Base-by-base conservation (phyloP, 768 basidiomycete genomes). In the Tulasnella sp. region DNA sequence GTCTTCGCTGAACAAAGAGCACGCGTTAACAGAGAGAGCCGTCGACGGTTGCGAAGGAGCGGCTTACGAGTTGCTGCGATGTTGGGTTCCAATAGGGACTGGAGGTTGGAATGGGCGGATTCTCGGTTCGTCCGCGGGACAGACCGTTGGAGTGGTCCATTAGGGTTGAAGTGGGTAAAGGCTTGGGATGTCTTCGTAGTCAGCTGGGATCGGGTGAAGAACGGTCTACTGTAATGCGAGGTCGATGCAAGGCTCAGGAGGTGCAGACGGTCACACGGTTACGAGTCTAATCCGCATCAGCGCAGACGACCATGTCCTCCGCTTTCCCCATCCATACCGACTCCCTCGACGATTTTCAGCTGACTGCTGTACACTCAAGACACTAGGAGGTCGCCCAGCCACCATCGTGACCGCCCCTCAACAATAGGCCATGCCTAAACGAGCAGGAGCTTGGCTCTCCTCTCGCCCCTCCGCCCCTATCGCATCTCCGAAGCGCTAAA, bases 61-160 rank as follows among this genome's bases (percentile, higher is more conserved):
- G 20, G 37, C 77, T 72, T 37, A 77, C 77, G 29, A 77, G 71
- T 46, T 77, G 67, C 77, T 77, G 77, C 20, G 70, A 55, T 18
- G 77, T 20, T 44, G 77, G 67, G 44, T 77, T 77, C 40, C 35
- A 77, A 69, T 42, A 77, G 16, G 75, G 75, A 69, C 75, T 76
- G 75, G 51, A 32, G n/a, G 71, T 67, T 5, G 61, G 61, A 67
- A 67, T 67, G 11, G 61, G 61, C 16, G 61, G 61, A 29, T 35
- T 35, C 32, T 67, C 61, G 61, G n/a, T 67, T 29, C 61, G 61
- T 67, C 29, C 61, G 32, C 61, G 61, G 32, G 61, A 35, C 32
- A 67, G 32, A 67, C 61, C 61, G 29, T 67, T 67, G 15, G 61
- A 67, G 32, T 29, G 26, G 13, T 26, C 61, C 61, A 67, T 67